Base-by-base conservation (phyloP, 148 eudicot genomes). In the Heliosperma pusillum region DNA sequence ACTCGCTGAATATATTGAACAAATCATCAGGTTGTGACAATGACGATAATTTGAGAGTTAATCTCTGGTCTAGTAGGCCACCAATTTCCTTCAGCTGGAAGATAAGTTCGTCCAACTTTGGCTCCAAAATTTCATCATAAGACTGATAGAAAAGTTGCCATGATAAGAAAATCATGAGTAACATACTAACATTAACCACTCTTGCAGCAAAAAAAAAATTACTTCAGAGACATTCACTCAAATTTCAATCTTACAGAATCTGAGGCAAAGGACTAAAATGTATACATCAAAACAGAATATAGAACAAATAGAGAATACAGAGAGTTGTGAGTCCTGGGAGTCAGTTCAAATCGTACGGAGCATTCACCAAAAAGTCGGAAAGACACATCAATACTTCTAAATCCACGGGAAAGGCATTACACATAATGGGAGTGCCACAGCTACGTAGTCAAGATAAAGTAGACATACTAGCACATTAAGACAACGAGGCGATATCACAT, bases 21-120 rank as follows among this genome's bases (percentile, higher is more conserved):
- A 95, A 85, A 79, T 95, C 97, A 82, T 95, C 99, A 0, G 97
- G 97, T 10, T 87, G 87, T 7, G 84, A 76, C 22, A 95, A 53
- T 1, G 92, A 87, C 55, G 92, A 84, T 72, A 95, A 79, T 72
- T 84, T 85, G 70, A 86, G 69, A 36, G 86, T 83, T 74, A 95
- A 82, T 89, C 91, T 87, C 67, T 85, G 83, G 78, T 83, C 81
- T 53, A 86, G 76, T 52, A 86, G 67, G 29, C 87, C 92, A 50
- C 86, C 85, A 80, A 92, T 76, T 75, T 92, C 86, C 77, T 82
- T 85, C 66, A 95, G 66, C 64, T 86, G 91, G 20, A 80, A 74
- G 24, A 86, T 70, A 76, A 90, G 85, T 71, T 88, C 88, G 60
- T 88, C 86, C 76, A 95, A 81, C 52, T 88, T 84, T 42, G 91